Percentiles rank a stretch among this genome's conserved stretches.
Conservation (phyloP, 1,139 yeast genomes). For the Pichia sp. region DNA sequence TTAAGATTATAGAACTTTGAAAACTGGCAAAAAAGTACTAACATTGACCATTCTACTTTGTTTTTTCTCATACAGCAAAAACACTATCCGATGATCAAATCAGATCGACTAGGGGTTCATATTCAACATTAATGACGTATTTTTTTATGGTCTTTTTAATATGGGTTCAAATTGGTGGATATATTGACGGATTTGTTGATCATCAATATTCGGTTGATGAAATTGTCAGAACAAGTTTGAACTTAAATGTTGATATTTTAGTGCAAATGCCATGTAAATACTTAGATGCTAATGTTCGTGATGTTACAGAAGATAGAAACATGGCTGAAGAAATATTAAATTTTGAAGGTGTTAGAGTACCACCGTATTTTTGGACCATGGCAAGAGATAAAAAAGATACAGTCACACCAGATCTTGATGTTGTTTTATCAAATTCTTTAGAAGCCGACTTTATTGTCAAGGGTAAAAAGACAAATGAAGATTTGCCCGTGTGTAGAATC, state of each 20-base stretch:
- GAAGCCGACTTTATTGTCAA: conserved; percentile 51
- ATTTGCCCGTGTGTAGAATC: conserved; percentile 78
- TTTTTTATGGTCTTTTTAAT: conserved; percentile 57
- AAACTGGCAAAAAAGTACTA: not conserved
- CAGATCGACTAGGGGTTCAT: conserved; percentile 69
- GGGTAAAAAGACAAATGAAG: conserved; percentile 39
- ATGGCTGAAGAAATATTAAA: conserved; percentile 70
- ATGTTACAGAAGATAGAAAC: conserved; percentile 68
- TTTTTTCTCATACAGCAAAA: conserved; percentile 44
- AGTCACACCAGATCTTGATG: conserved; percentile 60
- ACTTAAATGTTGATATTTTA: conserved; percentile 70
- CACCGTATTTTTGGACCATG: conserved; percentile 37
- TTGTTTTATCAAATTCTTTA: conserved; percentile 56
- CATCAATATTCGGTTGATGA: conserved; percentile 73
- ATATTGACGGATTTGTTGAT: conserved; percentile 74
- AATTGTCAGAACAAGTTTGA: conserved; percentile 51
- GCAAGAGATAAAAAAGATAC: conserved; percentile 40
- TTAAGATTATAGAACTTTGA: too few species aligned
- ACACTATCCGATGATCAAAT: conserved; percentile 72
- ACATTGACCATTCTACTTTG: not conserved
- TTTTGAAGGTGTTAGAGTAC: conserved; percentile 56
- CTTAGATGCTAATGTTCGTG: conserved; percentile 70
- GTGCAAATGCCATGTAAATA: conserved; percentile 81
- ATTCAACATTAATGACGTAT: conserved; percentile 60
- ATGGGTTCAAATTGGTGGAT: conserved; percentile 86